phyloP scores from a whole-genome alignment of 345 rosid species.

The Jatropha curcas region DNA sequence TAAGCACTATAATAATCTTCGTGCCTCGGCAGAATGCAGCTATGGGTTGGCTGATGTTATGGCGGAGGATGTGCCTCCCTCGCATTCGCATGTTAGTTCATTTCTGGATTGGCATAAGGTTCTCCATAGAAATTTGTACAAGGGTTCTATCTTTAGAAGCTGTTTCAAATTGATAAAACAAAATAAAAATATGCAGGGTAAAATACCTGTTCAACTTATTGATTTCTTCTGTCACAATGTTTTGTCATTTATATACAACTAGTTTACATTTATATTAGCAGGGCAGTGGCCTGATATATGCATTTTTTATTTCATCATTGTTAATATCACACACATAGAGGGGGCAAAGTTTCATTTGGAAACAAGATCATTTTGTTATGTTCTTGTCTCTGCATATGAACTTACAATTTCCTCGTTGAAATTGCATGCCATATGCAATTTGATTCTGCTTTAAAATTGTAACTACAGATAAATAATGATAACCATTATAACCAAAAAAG shows the following conservation, averaged over 20 bases:
- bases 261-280: background rate
- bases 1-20: constrained; percentile 61
- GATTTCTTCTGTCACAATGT: too few species aligned
- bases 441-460: background rate
- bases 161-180: too few species aligned
- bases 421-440: background rate
- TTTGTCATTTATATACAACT: background rate
- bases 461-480: background rate
- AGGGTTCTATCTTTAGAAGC: background rate
- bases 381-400: background rate
- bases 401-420: background rate
- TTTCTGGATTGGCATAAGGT: background rate
- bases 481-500: background rate
- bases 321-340: background rate
- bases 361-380: background rate
- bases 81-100: background rate
- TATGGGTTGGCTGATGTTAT: constrained; percentile 42
- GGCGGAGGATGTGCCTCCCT: constrained; percentile 16
- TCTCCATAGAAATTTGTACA: background rate
- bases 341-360: background rate
- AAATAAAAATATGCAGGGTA: too few species aligned
- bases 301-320: background rate
- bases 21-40: constrained; percentile 51
- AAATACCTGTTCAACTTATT: background rate
- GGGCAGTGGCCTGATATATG: background rate